Conservation (phyloP, 2,329 filamentous ascomycete genomes). For the Parafenestella ontariensis region DNA sequence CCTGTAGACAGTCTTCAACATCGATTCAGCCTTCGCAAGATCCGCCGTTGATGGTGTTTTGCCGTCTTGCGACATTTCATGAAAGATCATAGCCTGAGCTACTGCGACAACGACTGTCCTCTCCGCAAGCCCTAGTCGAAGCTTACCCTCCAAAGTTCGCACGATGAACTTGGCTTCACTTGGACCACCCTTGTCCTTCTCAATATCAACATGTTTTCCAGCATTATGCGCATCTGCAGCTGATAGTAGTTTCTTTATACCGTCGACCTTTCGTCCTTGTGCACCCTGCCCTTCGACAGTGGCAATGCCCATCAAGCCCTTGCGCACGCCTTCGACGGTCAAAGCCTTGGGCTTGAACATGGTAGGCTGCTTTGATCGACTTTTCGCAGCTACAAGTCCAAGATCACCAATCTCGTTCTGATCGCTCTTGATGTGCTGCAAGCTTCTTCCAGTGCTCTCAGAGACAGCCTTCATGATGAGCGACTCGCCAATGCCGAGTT, state of each 20-base stretch:
- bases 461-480: slow-evolving; percentile 99
- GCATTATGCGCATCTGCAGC: slow-evolving; percentile 77
- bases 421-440: slow-evolving; percentile 90
- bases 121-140: slow-evolving; percentile 89
- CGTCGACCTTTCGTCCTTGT: slow-evolving; percentile 88
- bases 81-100: slow-evolving; percentile 84
- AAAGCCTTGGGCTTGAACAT: slow-evolving; percentile 98
- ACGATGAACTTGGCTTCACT: slow-evolving; percentile 96
- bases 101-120: slow-evolving; percentile 89
- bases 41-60: slow-evolving; percentile 76
- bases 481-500: slow-evolving; percentile 97
- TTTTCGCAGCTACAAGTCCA: slow-evolving; percentile 93
- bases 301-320: slow-evolving; percentile 86
- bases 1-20: slow-evolving; percentile 91
- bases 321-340: slow-evolving; percentile 84
- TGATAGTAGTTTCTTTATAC: slow-evolving; percentile 96
- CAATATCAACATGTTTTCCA: slow-evolving; percentile 77
- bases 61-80: slow-evolving; percentile 76
- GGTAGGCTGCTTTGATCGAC: slow-evolving; percentile 90
- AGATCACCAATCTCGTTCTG: slow-evolving; percentile 97
- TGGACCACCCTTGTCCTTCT: slow-evolving; percentile 87
- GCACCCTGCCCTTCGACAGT: slow-evolving; percentile 85
- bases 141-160: slow-evolving; percentile 91
- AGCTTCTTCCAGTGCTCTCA: slow-evolving; percentile 86
- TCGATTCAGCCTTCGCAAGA: slow-evolving; percentile 81